Base-by-base conservation (phyloP, 257 asterid species). In the Fraxinus excelsior region DNA sequence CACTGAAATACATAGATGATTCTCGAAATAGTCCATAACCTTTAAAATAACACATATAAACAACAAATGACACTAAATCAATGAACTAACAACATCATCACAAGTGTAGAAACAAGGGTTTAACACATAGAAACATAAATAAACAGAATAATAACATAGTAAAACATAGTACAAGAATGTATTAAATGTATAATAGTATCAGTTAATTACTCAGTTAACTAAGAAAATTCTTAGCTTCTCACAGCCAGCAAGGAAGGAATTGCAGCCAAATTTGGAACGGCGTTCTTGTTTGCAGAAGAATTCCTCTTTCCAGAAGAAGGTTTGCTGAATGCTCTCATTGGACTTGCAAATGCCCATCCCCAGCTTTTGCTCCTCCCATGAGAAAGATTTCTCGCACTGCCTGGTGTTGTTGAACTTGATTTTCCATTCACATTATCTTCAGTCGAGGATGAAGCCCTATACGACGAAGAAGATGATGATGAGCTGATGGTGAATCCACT, bases 301-400 rank as follows among this genome's bases (percentile, higher is more conserved):
- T 77, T 91, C 78, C 85, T 85, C 85, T 87, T 96, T 7, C 80
- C 87, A 73, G 80, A 42, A 42, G 96, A 83, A 71, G 96, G 86
- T 85, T 88, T 89, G 53, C 86, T 78, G 74, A 96, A 93, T 66
- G 97, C 98, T 74, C 96, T 96, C 92, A 96, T 91, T n/a, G 99
- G 99, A 62, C 98, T 93, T 3, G 99, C 98, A 75, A 96, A 87
- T 77, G 96, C 96, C 99, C 99, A 93, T 3, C 97, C 98, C 99
- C 98, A 93, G 75, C 97, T 96, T 85, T 73, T 96, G 78, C 86
- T 93, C 87, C 98, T 90, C 71, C 93, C 94, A 86, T 95, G 97
- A 77, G 86, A 87, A 28, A 86, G 80, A 14, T 85, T 85, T 21
- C 85, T 78, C 29, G 69, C 80, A 67, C 78, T 76, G 25, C 77